Conservation (phyloP, 2,329 filamentous ascomycete genomes). For the Conoideocrella luteorostrata region DNA sequence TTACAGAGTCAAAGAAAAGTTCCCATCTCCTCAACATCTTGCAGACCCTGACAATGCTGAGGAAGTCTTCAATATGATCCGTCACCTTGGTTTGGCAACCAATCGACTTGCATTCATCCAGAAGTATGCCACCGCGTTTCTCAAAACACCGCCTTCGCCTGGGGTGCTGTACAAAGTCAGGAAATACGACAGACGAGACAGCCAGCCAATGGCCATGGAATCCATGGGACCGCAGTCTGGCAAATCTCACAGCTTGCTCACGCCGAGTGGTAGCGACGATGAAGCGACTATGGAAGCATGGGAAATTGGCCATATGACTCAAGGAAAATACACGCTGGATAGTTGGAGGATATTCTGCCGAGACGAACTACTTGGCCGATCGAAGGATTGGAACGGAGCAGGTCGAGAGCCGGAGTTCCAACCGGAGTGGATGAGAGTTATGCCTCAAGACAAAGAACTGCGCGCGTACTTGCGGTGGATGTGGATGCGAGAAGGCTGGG, state of each 20-base stretch:
- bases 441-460: slow-evolving; percentile 82
- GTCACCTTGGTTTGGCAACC: slow-evolving; percentile 63
- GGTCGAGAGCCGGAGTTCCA: slow-evolving; percentile 52
- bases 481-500: slow-evolving; percentile 82
- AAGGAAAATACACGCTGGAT: slow-evolving; percentile 77
- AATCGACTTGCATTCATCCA: slow-evolving; percentile 63
- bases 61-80: slow-evolving; percentile 57
- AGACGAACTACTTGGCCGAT: slow-evolving; percentile 63
- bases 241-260: background rate
- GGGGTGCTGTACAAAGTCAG: slow-evolving; percentile 48
- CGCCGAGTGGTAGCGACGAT: slow-evolving; percentile 2
- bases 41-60: slow-evolving; percentile 40
- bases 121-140: slow-evolving; percentile 63
- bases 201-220: slow-evolving; percentile 13
- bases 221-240: background rate
- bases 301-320: slow-evolving; percentile 82
- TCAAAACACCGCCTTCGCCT: slow-evolving; percentile 53
- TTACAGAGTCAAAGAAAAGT: slow-evolving; percentile 58
- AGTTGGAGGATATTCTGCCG: slow-evolving; percentile 93
- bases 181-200: slow-evolving; percentile 37
- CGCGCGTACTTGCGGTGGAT: slow-evolving; percentile 81
- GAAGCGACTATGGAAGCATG: slow-evolving; percentile 43
- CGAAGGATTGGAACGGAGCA: slow-evolving; percentile 59
- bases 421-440: slow-evolving; percentile 85
- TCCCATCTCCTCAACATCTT: slow-evolving; percentile 60